phyloP scores from a whole-genome alignment of 2,329 filamentous ascomycete genomes.

The Neophaeococcomyces aloes region DNA sequence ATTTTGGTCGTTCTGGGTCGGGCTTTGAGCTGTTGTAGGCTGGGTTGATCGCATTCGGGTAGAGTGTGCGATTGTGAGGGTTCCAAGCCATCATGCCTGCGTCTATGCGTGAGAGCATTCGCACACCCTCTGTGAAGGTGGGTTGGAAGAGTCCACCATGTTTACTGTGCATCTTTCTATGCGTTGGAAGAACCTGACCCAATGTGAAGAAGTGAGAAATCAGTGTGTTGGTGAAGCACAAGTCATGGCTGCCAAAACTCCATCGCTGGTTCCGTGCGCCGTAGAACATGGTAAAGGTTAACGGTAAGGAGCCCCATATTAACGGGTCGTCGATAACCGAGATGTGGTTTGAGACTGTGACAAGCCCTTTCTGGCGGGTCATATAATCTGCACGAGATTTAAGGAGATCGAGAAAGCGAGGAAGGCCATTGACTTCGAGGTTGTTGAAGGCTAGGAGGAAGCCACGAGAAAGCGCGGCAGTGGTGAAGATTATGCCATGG shows the following conservation, averaged over 20 bases:
- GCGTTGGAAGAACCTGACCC: slow-evolving; percentile 83
- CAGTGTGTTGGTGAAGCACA: slow-evolving; percentile 76
- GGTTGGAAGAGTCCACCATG: slow-evolving; percentile 83
- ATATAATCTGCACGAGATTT: slow-evolving; percentile 60
- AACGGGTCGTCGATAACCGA: slow-evolving; percentile 91
- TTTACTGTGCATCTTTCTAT: slow-evolving; percentile 66
- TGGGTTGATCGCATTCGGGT: slow-evolving; percentile 27
- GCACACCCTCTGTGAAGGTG: slow-evolving; percentile 74
- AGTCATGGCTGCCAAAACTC: slow-evolving; percentile 86
- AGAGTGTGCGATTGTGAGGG: slow-evolving; percentile 37
- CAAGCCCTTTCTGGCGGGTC: slow-evolving; percentile 60
- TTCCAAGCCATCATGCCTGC: slow-evolving; percentile 26
- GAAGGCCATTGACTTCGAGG: slow-evolving; percentile 66
- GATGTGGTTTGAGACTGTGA: slow-evolving; percentile 89
- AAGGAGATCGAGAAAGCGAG: slow-evolving; percentile 62
- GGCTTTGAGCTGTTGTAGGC: no score
- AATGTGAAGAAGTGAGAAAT: slow-evolving; percentile 68
- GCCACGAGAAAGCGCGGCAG: slow-evolving; percentile 57
- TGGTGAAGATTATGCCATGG: slow-evolving; percentile 61
- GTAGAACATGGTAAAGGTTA: slow-evolving; percentile 60
- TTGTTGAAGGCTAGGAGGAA: slow-evolving; percentile 68
- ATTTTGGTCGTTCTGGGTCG: no score
- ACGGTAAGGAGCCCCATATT: slow-evolving; percentile 80
- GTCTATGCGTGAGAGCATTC: slow-evolving; percentile 53
- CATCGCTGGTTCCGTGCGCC: slow-evolving; percentile 62